Evolutionary conservation across 1,139 yeast species (phyloP), one percentile per base, ranked within the genome.

Genomic region (Torulaspora pretoriensis): DNA sequence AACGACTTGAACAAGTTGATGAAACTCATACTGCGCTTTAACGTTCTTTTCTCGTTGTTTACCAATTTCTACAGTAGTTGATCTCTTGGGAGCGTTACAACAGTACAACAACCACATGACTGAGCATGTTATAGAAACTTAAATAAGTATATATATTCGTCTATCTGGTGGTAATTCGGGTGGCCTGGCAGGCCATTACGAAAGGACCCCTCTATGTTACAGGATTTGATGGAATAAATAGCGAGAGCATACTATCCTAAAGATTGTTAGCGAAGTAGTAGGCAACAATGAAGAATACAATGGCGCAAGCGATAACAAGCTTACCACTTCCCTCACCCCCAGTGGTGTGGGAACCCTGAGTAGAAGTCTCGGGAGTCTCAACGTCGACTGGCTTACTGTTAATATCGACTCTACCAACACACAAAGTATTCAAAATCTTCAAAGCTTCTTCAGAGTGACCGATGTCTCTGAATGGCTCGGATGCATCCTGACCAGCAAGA

Each of bases 391-490:
- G 66, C 27, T 57, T 61, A 46, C 67, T 63, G 24, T 56, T 59
- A 32, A 71, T 70, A 54, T 80, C 79, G 42, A 82, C 68, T 33
- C 73, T 77, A 51, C 98, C 98, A 51, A 90, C 74, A 57, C 77
- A 73, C 60, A 89, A 71, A 36, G 77, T 78, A 38, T 71, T 73
- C 60, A 94, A 74, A 53, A 84, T 75, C 57, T 83, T 94, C 56
- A 81, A 80, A 29, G 98, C 97, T 58, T 90, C 97, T 55, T 90
- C 97, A 32, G 97, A 89, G 70, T 92, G 99, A 33, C 98, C 98
- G 62, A 92, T 90, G 65, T 92, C 98, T 58, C 87, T 89, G 64
- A 92, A 92, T 29, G 95, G 90, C 56, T 82, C 92, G 38, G 98
- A 90, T 48, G 96, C 95, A 67, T 94, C 98, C 47, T 74, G 73